Percentiles rank a stretch among this genome's conserved stretches.
phyloP scores from a whole-genome alignment of 1,139 yeast genomes.

The Wickerhamomyces sp. region DNA sequence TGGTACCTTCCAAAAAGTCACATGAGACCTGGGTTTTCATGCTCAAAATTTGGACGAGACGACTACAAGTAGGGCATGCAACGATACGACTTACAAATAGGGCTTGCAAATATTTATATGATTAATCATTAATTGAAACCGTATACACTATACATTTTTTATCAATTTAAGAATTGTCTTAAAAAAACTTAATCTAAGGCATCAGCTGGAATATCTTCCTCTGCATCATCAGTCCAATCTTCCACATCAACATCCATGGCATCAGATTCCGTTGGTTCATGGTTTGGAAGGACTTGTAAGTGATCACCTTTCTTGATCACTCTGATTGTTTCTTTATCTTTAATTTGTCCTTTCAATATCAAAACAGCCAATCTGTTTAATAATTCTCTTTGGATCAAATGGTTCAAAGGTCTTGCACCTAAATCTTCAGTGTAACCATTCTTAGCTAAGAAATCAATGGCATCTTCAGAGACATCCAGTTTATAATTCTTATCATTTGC shows the following conservation, averaged over 20 bases:
- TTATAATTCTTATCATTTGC: conserved; percentile 73
- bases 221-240: conserved; percentile 26
- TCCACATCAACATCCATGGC: conserved; percentile 43
- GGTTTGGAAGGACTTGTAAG: conserved; percentile 80
- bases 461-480: conserved; percentile 65
- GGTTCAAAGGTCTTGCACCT: conserved; percentile 97
- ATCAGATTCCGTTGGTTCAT: conserved; percentile 51
- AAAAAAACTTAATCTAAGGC: too few species aligned
- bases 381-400: conserved; percentile 84
- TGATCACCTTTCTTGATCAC: conserved; percentile 57
- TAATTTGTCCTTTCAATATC: conserved; percentile 79
- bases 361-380: conserved; percentile 86
- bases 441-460: conserved; percentile 73
- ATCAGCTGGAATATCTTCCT: conserved; percentile 13
- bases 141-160: conserved; percentile 31
- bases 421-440: conserved; percentile 89
- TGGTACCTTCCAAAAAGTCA: too few species aligned
- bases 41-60: too few species aligned
- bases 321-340: conserved; percentile 78
- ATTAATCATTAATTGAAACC: conserved; percentile 13
- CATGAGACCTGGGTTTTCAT: too few species aligned
- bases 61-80: too few species aligned
- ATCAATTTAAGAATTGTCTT: conserved; percentile 35
- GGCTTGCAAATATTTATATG: too few species aligned
- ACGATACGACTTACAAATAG: too few species aligned